Conservation (phyloP, 768 basidiomycete species). For the Podaxis pistillaris region DNA sequence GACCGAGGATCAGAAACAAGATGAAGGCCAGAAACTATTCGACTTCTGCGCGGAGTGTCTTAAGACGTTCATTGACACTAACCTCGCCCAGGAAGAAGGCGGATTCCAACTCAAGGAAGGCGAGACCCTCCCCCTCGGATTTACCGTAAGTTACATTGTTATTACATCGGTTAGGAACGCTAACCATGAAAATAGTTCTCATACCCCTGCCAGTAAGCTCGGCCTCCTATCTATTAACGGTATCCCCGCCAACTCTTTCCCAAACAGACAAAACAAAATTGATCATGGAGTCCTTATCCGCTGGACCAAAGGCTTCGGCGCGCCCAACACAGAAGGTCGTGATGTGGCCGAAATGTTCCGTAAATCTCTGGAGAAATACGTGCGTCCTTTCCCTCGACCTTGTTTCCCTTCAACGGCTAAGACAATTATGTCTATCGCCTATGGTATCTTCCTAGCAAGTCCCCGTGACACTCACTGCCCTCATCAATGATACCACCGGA, state of each 20-base stretch:
- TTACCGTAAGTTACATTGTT: conserved; percentile 69
- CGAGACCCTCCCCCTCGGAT: conserved; percentile 77
- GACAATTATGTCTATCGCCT: conserved; percentile 2
- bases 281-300: conserved; percentile 93
- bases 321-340: conserved; percentile 84
- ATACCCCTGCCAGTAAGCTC: conserved; percentile 85
- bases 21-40: conserved; percentile 92
- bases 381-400: conserved; percentile 34
- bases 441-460: conserved; percentile 57
- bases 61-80: conserved; percentile 82
- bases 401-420: not conserved
- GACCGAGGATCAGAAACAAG: conserved; percentile 97
- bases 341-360: conserved; percentile 96
- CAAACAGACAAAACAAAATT: conserved; percentile 79
- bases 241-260: not conserved
- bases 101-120: conserved; percentile 48
- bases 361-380: conserved; percentile 72
- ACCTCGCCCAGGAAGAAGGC: conserved; percentile 48
- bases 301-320: conserved; percentile 99
- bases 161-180: conserved; percentile 9
- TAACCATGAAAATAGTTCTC: conserved; percentile 63
- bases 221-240: not conserved
- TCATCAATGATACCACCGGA: conserved; percentile 98
- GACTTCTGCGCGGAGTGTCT: conserved; percentile 97
- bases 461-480: conserved; percentile 78